phyloP scores from a whole-genome alignment of 1,139 yeast genomes.

The Geotrichum histeridarum region DNA sequence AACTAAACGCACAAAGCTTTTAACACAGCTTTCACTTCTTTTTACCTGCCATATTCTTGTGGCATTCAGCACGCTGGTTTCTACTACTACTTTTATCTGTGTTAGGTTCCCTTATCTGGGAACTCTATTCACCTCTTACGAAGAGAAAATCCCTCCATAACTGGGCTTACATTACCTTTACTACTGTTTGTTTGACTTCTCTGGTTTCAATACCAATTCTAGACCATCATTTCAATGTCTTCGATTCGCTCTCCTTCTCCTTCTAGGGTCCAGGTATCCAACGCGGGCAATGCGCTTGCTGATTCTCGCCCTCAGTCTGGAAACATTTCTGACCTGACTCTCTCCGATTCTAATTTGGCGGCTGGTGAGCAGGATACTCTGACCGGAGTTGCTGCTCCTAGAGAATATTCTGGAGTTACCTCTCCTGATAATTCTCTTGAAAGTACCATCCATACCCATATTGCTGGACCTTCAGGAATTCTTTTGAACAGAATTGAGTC shows the following conservation, averaged over 20 bases:
- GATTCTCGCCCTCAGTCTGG: no score
- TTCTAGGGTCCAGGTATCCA: no score
- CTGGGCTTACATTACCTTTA: background rate
- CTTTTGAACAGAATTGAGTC: constrained; percentile 12
- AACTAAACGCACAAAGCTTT: background rate
- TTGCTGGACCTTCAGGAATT: constrained; percentile 17
- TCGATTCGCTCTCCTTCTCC: background rate
- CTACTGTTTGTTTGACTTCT: background rate
- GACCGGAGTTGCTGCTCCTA: no score
- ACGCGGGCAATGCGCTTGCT: no score
- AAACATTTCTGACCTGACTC: no score
- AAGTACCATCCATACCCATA: no score
- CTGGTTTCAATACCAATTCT: background rate
- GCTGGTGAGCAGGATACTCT: no score
- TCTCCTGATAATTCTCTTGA: no score
- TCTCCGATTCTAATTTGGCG: no score
- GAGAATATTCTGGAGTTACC: no score
- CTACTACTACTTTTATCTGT: constrained; percentile 3
- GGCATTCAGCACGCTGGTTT: constrained; percentile 16
- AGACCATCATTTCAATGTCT: background rate
- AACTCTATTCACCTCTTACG: constrained; percentile 15
- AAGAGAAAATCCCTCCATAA: constrained; percentile 19
- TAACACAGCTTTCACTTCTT: no score
- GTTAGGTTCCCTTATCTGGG: constrained; percentile 19
- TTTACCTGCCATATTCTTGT: background rate